These are phyloP conservation scores for Fusarium anguioides DNA, from an alignment of 2,329 filamentous ascomycete genomes.

Conservation along the genomic window DNA sequence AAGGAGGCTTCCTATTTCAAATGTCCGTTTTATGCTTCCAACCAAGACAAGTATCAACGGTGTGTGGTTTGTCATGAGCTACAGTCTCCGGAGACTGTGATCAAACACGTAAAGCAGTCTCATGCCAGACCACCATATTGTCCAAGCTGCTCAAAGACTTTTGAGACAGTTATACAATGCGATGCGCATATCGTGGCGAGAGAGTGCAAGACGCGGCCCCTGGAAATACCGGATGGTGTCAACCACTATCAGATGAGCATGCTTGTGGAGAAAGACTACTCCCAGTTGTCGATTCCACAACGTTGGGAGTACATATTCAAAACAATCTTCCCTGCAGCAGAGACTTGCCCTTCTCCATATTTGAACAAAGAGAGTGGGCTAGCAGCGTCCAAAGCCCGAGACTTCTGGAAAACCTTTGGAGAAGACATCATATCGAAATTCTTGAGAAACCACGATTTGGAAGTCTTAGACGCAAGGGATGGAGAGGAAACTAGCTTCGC, in stretches of 20 bases:
- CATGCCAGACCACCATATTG: neutral
- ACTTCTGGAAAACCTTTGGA: neutral
- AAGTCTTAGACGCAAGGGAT: accelerated
- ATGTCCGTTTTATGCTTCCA: neutral
- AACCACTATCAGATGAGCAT: neutral
- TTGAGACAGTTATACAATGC: neutral
- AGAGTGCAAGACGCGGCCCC: neutral
- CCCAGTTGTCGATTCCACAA: accelerated
- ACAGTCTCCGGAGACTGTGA: accelerated
- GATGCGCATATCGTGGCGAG: neutral
- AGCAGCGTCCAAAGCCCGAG: neutral
- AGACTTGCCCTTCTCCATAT: neutral
- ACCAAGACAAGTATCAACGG: neutral
- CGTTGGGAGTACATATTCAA: neutral
- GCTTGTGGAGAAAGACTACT: neutral
- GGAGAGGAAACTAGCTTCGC: neutral
- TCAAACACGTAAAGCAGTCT: accelerated
- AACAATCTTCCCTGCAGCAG: accelerated
- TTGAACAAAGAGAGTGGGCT: neutral
- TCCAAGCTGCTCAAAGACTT: neutral
- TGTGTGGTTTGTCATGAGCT: neutral
- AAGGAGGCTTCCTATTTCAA: neutral
- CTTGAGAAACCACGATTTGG: neutral
- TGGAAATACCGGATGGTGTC: neutral
- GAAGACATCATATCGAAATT: accelerated